Conservation (phyloP, 352 stramenopile species). For the Phytophthora cryptogea region DNA sequence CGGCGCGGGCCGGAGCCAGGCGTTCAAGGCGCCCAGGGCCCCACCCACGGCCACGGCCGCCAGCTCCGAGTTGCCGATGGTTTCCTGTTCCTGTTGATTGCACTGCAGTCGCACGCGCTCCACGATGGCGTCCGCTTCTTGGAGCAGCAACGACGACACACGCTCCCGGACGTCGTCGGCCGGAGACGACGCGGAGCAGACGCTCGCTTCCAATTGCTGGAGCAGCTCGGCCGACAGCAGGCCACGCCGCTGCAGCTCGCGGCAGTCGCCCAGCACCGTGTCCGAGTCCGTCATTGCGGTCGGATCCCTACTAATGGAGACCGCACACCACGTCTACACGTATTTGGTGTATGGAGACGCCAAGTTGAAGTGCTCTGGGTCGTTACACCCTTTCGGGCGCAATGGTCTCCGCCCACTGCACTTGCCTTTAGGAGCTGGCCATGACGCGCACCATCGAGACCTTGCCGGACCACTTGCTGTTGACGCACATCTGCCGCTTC, state of each 20-base stretch:
- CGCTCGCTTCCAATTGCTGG: slow-evolving; percentile 29
- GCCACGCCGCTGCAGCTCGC: slow-evolving; percentile 41
- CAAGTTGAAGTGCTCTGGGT: slow-evolving; percentile 11
- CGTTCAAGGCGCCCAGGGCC: slow-evolving; percentile 67
- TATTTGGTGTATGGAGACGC: neutral
- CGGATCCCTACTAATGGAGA: neutral
- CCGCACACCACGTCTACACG: slow-evolving; percentile 5
- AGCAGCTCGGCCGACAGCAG: slow-evolving; percentile 42
- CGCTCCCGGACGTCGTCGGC: slow-evolving; percentile 5
- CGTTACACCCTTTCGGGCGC: slow-evolving; percentile 18
- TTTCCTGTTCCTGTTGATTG: slow-evolving; percentile 57
- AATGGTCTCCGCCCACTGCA: neutral
- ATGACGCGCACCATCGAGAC: slow-evolving; percentile 28
- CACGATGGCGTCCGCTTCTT: slow-evolving; percentile 56
- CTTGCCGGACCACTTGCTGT: slow-evolving; percentile 50
- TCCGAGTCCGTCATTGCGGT: slow-evolving; percentile 4
- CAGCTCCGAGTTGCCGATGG: slow-evolving; percentile 58
- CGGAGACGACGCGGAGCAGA: slow-evolving; percentile 8
- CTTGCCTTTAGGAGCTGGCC: neutral
- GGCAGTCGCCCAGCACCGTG: slow-evolving; percentile 36
- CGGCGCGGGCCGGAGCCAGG: slow-evolving; percentile 54
- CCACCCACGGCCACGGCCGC: slow-evolving; percentile 64
- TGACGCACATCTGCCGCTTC: slow-evolving; percentile 54
- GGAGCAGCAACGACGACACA: slow-evolving; percentile 38
- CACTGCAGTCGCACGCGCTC: slow-evolving; percentile 48